Percentiles rank a stretch among this genome's conserved stretches.
Evolutionary conservation across 1,139 yeast genomes (phyloP).

Genomic region (Kodamaea sp.): DNA sequence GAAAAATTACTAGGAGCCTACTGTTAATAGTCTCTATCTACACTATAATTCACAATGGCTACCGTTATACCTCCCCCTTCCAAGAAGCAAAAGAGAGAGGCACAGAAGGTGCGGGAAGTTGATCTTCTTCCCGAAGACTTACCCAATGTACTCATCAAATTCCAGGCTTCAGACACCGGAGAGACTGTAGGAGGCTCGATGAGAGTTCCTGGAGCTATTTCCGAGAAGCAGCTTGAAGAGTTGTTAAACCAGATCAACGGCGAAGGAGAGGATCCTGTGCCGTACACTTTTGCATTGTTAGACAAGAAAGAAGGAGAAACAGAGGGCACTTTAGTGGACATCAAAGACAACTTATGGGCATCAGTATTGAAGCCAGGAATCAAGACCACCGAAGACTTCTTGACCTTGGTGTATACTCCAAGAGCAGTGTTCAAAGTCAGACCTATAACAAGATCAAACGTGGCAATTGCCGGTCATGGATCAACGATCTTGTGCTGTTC

Average conservation of each 20-base stretch:
- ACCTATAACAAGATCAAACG: conserved; percentile 87
- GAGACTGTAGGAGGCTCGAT: conserved; percentile 81
- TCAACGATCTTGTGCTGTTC: conserved; percentile 89
- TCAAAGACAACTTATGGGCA: conserved; percentile 71
- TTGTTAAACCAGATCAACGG: conserved; percentile 73
- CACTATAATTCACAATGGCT: conserved; percentile 72
- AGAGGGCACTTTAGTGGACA: conserved; percentile 56
- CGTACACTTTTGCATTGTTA: conserved; percentile 78
- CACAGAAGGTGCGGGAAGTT: conserved; percentile 78
- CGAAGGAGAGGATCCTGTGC: conserved; percentile 78
- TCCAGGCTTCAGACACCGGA: conserved; percentile 95
- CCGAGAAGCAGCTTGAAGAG: conserved; percentile 85
- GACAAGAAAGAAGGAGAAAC: conserved; percentile 43
- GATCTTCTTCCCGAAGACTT: conserved; percentile 73
- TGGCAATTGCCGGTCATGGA: conserved; percentile 95
- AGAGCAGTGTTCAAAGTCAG: conserved; percentile 91
- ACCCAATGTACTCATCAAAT: conserved; percentile 84
- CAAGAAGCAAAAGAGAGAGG: conserved; percentile 81
- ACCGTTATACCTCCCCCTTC: conserved; percentile 93
- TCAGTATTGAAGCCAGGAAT: conserved; percentile 85
- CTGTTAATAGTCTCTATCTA: too few relatives aligned
- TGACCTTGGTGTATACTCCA: conserved; percentile 91
- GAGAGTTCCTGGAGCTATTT: conserved; percentile 88
- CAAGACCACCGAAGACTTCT: conserved; percentile 88
- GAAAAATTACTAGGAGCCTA: too few relatives aligned